Evolutionary conservation across 139 green algal species (phyloP), one percentile per base, ranked within the genome.

Genomic region (Medakamo hakoo): DNA sequence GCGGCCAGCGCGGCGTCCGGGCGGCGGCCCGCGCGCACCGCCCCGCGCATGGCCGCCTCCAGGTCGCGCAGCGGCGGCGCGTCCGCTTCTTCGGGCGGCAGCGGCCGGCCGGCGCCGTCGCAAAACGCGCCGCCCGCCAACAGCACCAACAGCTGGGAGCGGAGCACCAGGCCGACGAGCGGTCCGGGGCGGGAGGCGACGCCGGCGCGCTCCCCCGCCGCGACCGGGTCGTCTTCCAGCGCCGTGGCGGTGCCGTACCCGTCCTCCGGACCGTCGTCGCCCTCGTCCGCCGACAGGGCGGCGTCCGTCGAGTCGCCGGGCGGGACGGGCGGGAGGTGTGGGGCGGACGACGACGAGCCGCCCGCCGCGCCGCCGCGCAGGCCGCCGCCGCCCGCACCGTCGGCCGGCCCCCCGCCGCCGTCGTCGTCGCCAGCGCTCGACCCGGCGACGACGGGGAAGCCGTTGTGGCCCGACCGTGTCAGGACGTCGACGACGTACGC

Each of bases 91-190:
- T 31, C 14, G 9, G 24, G 5, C 52, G 21, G 29, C 40, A 64
- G 16, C 29, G 29, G 25, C 82, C 80, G 16, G 80, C 49, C 19
- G 52, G 9, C 9, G 16, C 16, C 67, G 65, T 86, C 77, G 62
- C 77, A 84, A 60, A 83, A 86, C 58, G 77, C 76, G 23, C 74
- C 64, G 28, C 74, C 66, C 70, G 71, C 67, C 67, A 94, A 73
- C 63, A 92, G 76, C 63, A 91, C 81, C 49, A 87, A 67, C 67
- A 96, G 70, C 82, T 95, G 87, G 26, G 62, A 81, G 61, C 89
- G 78, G 72, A 93, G 76, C 57, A 94, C 79, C 4, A 96, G 48
- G 49, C 89, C 89, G 60, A 88, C 72, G 70, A 92, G 66, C 22
- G 70, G 63, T 24, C 74, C 71, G 3, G n/a, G n/a, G 32, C 63